Evolutionary conservation across 495 filamentous ascomycete genomes (phyloP).

Genomic region (Tuber brumale): DNA sequence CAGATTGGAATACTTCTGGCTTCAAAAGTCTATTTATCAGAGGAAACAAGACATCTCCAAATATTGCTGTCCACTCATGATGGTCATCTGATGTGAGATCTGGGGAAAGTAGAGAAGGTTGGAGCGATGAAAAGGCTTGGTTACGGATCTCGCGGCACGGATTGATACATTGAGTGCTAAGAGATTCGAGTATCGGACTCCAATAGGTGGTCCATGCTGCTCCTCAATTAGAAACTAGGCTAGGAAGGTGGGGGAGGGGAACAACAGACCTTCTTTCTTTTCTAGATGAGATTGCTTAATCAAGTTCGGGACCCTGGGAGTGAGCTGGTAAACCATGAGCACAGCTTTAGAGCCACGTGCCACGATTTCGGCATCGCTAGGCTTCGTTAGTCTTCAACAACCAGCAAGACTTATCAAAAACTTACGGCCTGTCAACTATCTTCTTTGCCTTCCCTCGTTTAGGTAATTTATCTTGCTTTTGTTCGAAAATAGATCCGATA

Average conservation of each 20-base stretch:
- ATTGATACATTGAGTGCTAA: constrained; percentile 87
- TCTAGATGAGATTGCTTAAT: constrained; percentile 93
- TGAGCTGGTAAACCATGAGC: constrained; percentile 70
- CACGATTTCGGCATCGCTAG: constrained; percentile 62
- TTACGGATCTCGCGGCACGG: constrained; percentile 90
- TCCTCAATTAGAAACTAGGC: constrained; percentile 22
- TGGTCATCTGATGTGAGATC: constrained; percentile 71
- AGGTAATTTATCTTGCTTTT: constrained; percentile 62
- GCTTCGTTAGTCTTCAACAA: constrained; percentile 6
- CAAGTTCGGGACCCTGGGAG: constrained; percentile 68
- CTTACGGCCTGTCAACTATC: constrained; percentile 29
- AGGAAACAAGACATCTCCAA: constrained; percentile 92
- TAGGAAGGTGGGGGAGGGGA: not conserved
- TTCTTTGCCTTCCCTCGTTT: constrained; percentile 44
- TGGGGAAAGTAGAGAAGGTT: constrained; percentile 74
- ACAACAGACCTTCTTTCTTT: constrained; percentile 62
- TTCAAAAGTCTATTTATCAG: constrained; percentile 81
- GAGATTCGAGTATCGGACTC: constrained; percentile 84
- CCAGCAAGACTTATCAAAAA: not conserved
- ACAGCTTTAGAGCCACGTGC: constrained; percentile 73
- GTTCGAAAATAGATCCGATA: constrained; percentile 71
- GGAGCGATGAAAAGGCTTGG: constrained; percentile 77
- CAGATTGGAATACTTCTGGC: constrained; percentile 89
- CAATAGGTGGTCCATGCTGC: constrained; percentile 95
- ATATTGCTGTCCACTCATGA: constrained; percentile 90